phyloP scores from a whole-genome alignment of 805 yeast species.

The Kodamaea kaohsiungensis region DNA sequence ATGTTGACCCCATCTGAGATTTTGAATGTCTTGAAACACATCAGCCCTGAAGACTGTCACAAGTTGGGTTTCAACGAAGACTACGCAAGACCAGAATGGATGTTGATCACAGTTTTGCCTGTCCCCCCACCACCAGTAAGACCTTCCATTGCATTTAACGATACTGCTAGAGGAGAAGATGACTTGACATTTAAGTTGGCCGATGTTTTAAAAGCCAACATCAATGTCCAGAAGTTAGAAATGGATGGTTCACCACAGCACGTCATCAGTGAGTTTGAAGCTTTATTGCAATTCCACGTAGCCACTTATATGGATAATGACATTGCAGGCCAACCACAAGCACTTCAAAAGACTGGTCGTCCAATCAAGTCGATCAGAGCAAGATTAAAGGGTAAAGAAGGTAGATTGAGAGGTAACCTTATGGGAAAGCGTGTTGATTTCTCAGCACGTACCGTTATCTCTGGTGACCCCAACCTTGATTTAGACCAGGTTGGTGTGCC shows the following conservation, averaged over 20 bases:
- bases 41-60: conserved; percentile 77
- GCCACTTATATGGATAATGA: conserved; percentile 99
- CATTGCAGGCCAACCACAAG: conserved; percentile 99
- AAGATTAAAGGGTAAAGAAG: conserved; percentile 99
- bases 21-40: conserved; percentile 87
- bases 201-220: conserved; percentile 94
- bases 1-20: conserved; percentile 87
- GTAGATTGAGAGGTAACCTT: conserved; percentile 95
- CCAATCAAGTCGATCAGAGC: conserved; percentile 98
- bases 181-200: conserved; percentile 97
- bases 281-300: conserved; percentile 92
- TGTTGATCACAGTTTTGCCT: conserved; percentile 94
- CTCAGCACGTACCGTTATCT: conserved; percentile 98
- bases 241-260: conserved; percentile 99
- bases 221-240: conserved; percentile 94
- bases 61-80: conserved; percentile 91
- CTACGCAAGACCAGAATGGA: conserved; percentile 98
- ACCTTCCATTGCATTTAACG: conserved; percentile 97
- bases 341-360: conserved; percentile 96
- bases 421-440: conserved; percentile 99
- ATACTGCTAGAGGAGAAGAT: conserved; percentile 98
- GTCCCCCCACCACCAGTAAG: conserved; percentile 99
- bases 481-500: conserved; percentile 99
- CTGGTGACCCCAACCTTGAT: conserved; percentile 98
- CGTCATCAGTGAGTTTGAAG: conserved; percentile 94